These are phyloP conservation scores for Tolypocladium tropicale DNA, from an alignment of 2,329 filamentous ascomycete genomes.

Conservation along the genomic window DNA sequence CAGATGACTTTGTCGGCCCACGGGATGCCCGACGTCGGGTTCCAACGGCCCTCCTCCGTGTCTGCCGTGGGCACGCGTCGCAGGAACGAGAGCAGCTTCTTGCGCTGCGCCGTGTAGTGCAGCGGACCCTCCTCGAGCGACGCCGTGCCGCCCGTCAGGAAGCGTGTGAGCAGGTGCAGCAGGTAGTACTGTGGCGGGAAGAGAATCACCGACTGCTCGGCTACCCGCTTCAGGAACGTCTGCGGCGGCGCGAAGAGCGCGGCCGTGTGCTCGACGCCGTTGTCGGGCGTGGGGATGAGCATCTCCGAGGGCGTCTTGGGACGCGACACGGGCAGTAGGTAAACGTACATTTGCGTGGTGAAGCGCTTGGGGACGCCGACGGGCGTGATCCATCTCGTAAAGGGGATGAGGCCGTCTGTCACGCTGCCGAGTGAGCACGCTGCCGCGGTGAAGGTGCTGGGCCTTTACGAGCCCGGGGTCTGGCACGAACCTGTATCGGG, in stretches of 20 bases:
- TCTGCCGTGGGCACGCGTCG: slow-evolving; percentile 29
- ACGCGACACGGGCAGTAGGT: slow-evolving; percentile 56
- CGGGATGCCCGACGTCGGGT: slow-evolving; percentile 34
- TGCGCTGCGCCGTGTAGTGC: slow-evolving; percentile 37
- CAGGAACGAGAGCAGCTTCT: slow-evolving; percentile 44
- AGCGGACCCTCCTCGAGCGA: slow-evolving; percentile 14
- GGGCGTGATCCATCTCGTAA: slow-evolving; percentile 89
- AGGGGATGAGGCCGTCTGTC: slow-evolving; percentile 59
- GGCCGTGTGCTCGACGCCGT: slow-evolving; percentile 55
- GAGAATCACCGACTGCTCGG: slow-evolving; percentile 60
- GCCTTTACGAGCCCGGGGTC: too few relatives aligned
- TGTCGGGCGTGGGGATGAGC: slow-evolving; percentile 61
- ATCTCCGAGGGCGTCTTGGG: slow-evolving; percentile 36
- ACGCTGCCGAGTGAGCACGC: background rate
- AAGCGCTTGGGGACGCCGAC: slow-evolving; percentile 63
- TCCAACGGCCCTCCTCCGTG: slow-evolving; percentile 24
- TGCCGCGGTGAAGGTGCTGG: too few relatives aligned
- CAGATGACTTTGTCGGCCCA: slow-evolving; percentile 55
- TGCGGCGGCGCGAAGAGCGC: slow-evolving; percentile 64
- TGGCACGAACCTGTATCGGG: slow-evolving; percentile 52
- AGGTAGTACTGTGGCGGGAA: slow-evolving; percentile 87
- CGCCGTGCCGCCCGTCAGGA: slow-evolving; percentile 30
- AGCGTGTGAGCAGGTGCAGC: slow-evolving; percentile 45
- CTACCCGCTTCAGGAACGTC: slow-evolving; percentile 58
- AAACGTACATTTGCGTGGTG: slow-evolving; percentile 94